Evolutionary conservation across 1,284 basidiomycete species (phyloP).

Genomic region (Apiotrichum gamsii): DNA sequence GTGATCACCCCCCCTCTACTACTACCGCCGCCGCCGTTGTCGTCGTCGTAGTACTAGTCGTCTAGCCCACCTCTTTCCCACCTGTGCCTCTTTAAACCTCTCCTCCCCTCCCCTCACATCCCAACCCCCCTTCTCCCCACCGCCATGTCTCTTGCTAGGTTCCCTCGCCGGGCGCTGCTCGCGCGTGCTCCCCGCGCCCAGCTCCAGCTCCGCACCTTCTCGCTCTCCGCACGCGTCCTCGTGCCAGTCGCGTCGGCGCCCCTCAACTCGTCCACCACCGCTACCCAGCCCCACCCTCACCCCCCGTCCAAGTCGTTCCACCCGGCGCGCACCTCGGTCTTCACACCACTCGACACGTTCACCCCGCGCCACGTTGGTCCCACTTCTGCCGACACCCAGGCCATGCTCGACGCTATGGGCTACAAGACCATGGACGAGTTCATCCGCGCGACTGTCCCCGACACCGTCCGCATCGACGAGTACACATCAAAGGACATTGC

Average conservation of each 20-base stretch:
- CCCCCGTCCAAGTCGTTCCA: conserved; percentile 34
- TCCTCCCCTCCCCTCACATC: neutral
- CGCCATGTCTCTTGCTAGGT: conserved; percentile 12
- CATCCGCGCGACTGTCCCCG: conserved; percentile 69
- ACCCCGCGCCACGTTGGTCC: conserved; percentile 83
- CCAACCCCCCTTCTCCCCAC: neutral
- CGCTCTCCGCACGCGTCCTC: conserved; percentile 16
- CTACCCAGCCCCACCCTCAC: conserved; percentile 41
- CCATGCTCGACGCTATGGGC: conserved; percentile 74
- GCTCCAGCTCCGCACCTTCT: conserved; percentile 16
- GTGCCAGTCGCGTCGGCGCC: conserved; percentile 19
- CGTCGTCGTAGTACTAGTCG: too few species aligned
- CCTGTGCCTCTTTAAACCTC: too few species aligned
- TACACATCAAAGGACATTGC: conserved; percentile 54
- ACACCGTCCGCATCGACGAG: conserved; percentile 64
- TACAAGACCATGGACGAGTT: conserved; percentile 83
- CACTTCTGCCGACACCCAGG: conserved; percentile 62
- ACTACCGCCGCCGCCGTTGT: too few species aligned
- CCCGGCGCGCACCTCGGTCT: conserved; percentile 47
- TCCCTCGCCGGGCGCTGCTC: conserved; percentile 17
- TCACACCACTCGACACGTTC: conserved; percentile 80
- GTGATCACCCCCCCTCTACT: too few species aligned
- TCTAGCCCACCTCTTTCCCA: too few species aligned
- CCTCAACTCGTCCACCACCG: conserved; percentile 34
- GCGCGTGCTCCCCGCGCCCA: conserved; percentile 3